These are phyloP conservation scores for Colletotrichum falcatum DNA, from an alignment of 2,329 filamentous ascomycete species.

Conservation along the genomic window DNA sequence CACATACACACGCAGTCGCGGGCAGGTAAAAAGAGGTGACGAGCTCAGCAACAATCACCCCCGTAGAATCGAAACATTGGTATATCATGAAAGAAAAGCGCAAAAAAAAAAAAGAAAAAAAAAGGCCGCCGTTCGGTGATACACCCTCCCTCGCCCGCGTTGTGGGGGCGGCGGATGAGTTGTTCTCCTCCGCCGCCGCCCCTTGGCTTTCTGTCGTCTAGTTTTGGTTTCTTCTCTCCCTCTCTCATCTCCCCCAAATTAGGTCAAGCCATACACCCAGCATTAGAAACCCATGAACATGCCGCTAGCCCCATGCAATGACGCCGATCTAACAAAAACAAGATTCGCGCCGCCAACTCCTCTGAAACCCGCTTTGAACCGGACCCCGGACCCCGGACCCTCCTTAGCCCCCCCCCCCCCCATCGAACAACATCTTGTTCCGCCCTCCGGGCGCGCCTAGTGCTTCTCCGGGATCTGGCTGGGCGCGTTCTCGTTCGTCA, in stretches of 20 bases:
- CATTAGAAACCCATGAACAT: neutral
- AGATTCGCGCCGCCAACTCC: neutral
- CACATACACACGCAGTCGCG: neutral
- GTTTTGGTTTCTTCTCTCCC: neutral
- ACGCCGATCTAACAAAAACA: neutral
- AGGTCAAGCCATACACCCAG: neutral
- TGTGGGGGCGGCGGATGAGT: no score
- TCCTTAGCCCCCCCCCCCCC: neutral
- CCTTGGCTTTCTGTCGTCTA: neutral
- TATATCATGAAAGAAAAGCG: neutral
- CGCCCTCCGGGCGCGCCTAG: conserved; percentile 35
- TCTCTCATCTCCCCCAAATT: neutral
- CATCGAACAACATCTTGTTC: neutral
- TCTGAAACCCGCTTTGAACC: neutral
- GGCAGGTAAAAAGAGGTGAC: neutral
- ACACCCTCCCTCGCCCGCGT: neutral
- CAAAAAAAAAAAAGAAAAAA: neutral
- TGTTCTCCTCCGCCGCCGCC: no score
- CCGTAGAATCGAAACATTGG: neutral
- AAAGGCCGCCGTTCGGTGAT: neutral
- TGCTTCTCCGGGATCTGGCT: conserved; percentile 60
- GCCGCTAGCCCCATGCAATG: neutral
- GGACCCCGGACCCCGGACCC: neutral
- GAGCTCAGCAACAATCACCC: neutral
- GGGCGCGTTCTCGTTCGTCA: conserved; percentile 71